These are phyloP conservation scores for Malus domestica DNA, from an alignment of 306 rosid species.

Conservation along the genomic window ASM211411v1 NC_041790.1:29008001-29008500, in stretches of 20 bases:
- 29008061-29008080: neutral
- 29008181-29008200: slow-evolving; percentile 66
- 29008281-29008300: neutral
- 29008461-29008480: too few species aligned
- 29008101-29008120: slow-evolving; percentile 32
- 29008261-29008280: neutral
- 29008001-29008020: neutral
- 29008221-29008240: slow-evolving; percentile 7
- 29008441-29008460: too few species aligned
- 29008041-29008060: neutral
- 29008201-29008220: slow-evolving; percentile 90
- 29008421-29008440: too few species aligned
- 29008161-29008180: slow-evolving; percentile 88
- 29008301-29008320: too few species aligned
- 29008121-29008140: slow-evolving; percentile 70
- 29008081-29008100: neutral
- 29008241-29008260: neutral
- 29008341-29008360: too few species aligned
- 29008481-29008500: too few species aligned
- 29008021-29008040: neutral
- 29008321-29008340: neutral
- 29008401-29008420: too few species aligned
- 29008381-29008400: too few species aligned
- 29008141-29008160: slow-evolving; percentile 69
- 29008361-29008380: too few species aligned